phyloP scores from a whole-genome alignment of 2,329 filamentous ascomycete species.

The Talaromyces sp. region DNA sequence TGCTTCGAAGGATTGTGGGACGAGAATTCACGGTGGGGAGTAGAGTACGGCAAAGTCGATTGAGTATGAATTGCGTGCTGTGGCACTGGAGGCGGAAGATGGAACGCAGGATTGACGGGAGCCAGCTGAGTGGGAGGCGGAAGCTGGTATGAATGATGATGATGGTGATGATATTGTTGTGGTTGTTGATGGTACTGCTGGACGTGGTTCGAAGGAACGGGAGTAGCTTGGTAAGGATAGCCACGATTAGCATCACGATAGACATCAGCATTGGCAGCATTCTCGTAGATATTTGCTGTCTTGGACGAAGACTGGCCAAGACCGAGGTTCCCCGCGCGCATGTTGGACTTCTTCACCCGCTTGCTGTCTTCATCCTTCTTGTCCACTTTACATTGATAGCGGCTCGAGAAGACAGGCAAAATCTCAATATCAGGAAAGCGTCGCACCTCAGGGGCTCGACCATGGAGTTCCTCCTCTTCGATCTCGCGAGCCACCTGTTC shows the following conservation, averaged over 20 bases:
- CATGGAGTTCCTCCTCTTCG: constrained; percentile 1
- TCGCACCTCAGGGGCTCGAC: not conserved
- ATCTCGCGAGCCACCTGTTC: not conserved
- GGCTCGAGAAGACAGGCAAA: constrained; percentile 30
- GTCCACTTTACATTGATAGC: constrained; percentile 18
- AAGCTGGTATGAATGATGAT: not conserved
- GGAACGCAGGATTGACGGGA: not conserved
- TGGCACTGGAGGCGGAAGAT: not conserved
- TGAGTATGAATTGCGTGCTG: not conserved
- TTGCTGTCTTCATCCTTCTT: constrained; percentile 11
- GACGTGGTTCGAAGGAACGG: not conserved
- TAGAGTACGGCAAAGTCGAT: not conserved
- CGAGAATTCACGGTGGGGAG: not conserved
- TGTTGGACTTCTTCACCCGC: not conserved
- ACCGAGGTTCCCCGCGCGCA: not conserved
- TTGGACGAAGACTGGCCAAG: not conserved
- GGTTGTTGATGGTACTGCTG: not conserved
- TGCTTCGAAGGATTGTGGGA: constrained; percentile 1
- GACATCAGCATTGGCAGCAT: not conserved
- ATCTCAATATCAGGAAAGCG: constrained; percentile 42
- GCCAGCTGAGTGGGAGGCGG: not conserved
- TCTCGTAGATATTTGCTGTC: not conserved
- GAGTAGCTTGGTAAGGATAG: not conserved
- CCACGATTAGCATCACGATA: not conserved
- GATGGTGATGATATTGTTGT: not conserved